Base-by-base conservation (phyloP, 2,329 filamentous ascomycete species). In the Aspergillus sp. region DNA sequence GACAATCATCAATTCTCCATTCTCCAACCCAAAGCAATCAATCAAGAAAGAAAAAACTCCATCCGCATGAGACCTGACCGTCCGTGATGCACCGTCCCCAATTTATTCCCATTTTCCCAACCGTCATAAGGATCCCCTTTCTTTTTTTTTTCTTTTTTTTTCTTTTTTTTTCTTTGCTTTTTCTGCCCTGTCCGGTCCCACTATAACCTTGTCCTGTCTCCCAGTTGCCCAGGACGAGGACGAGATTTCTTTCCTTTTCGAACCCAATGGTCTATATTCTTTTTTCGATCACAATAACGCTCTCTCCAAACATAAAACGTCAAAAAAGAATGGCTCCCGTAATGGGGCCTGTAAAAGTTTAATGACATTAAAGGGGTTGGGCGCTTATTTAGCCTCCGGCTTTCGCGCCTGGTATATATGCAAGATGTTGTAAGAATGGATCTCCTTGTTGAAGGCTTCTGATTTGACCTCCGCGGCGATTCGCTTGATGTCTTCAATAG, bases 401-500 rank as follows among this genome's bases (percentile, higher is more conserved):
- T 67, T 71, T 43, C 66, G 64, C 41, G 68, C 69, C 46, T 70
- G 69, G 48, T 69, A 73, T 35, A 74, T 70, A 49, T 73, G 71
- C 38, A 74, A 45, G 27, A 70, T 62, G 43, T 88, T 88, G 70
- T 88, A 94, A 38, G 80, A 81, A 67, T 83, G 83, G 56, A 83
- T 78, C 45, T 79, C 80, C 58, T 83, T 80, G 59, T 80, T 80
- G 63, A 82, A 83, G 13, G 89, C 81, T 60, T 93, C 85, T 39
- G 72, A 73, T 60, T 82, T 82, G 22, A 86, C 86, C 20, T 79
- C 75, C 3, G 75, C 69, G 41, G 83, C 74, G 32, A 94, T 72
- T 13, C 76, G 74, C 48, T 75, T 71, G 42, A 94, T 83, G 51
- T 86, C 74, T n/a, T 77, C 74, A 41, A 73, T 63, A 39, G 76